Base-by-base conservation (phyloP, 371 early-diverging fungal genomes). In the Syncephalastrum monosporum region DNA sequence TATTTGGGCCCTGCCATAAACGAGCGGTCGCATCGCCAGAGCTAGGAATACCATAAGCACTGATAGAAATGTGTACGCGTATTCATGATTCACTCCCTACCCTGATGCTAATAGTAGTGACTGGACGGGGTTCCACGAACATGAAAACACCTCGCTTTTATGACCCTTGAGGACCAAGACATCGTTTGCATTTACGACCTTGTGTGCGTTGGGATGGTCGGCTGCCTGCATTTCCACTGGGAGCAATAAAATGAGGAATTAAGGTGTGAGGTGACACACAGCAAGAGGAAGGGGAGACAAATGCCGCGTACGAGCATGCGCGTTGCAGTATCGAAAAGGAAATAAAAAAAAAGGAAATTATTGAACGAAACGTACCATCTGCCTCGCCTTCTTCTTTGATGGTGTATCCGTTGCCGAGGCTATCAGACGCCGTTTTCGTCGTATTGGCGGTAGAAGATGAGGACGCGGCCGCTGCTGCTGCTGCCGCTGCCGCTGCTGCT, bases 21-120 rank as follows among this genome's bases (percentile, higher is more conserved):
- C 93, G 82, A 19, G 91, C 88, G 5, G 90, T 92, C 6, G 91
- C 93, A 71, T 96, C 97, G 33, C 88, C 89, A 17, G 92, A 89
- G 14, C 87, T 86, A 65, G 41, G 15, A 48, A 48, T 33, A 33
- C 10, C 3, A 38, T 25, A 21, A 8, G 21, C 45, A 55, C 17
- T n/a, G 16, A 56, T 47, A 55, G 47, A 21, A 5, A 19, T 7
- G 41, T 4, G n/a, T 7, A 49, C 4, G n/a, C 21, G 23, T n/a
- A 10, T 24, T 47, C 29, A 19, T 27, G 19, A 24, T 16, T 12
- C 10, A 45, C 21, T 19, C 14, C 16, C 14, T 82, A 86, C 85
- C 96, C 96, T 33, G 96, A 85, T n/a, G 96, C 96, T 13, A 95
- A 64, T 29, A 89, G 63, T 15, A 68, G 67, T 33, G 87, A 69